phyloP scores from a whole-genome alignment of 306 rosid genomes.

The Lithocarpus polystachyus region DNA sequence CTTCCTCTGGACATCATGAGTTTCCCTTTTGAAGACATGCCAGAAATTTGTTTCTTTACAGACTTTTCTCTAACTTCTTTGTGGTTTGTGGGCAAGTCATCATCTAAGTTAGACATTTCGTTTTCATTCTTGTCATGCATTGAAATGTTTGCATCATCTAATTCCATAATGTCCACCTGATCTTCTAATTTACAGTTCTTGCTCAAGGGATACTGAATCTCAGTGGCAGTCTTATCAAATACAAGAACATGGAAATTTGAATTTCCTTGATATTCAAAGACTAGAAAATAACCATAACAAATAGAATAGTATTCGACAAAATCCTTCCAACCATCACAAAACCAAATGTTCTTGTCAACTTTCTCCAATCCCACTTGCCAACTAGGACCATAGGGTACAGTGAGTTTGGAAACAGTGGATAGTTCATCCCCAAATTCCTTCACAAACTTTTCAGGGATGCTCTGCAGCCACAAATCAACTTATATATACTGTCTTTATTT shows the following conservation, averaged over 20 bases:
- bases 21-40: neutral
- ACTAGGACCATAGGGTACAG: slow-evolving; percentile 8
- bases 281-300: slow-evolving; percentile 5
- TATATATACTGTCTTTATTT: no score
- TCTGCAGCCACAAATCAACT: slow-evolving; percentile 1
- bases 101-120: neutral
- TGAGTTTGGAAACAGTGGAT: neutral
- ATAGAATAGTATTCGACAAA: slow-evolving; percentile 16
- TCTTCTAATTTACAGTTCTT: neutral
- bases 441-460: slow-evolving; percentile 11
- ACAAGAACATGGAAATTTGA: slow-evolving; percentile 21
- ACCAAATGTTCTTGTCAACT: neutral
- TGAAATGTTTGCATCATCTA: neutral
- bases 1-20: neutral
- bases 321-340: slow-evolving; percentile 11
- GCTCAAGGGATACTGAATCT: slow-evolving; percentile 19
- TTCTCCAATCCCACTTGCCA: slow-evolving; percentile 21
- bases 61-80: neutral
- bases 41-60: neutral
- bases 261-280: slow-evolving; percentile 19
- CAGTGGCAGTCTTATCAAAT: slow-evolving; percentile 10
- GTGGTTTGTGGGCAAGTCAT: neutral
- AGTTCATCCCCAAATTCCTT: slow-evolving; percentile 12
- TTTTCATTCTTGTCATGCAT: neutral
- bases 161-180: no score